Base-by-base conservation (phyloP, 306 rosid species). In the Corylus heterophylla region DNA sequence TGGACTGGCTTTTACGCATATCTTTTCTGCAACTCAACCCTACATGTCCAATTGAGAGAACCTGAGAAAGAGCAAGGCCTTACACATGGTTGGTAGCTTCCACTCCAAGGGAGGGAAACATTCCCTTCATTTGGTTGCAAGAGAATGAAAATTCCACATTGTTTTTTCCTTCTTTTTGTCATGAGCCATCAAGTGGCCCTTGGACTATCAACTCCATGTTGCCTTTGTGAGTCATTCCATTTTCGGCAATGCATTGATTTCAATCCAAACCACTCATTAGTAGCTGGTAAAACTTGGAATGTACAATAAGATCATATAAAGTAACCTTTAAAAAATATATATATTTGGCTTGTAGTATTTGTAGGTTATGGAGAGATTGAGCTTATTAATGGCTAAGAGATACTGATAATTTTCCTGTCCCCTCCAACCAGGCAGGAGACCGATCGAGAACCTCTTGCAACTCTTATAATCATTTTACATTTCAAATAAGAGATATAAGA, bases 11-110 rank as follows among this genome's bases (percentile, higher is more conserved):
- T 81, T 80, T n/a, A 48, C 78, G 37, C 78, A 72, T 75, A 75
- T 78, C 85, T 85, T 85, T 71, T 49, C 12, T 27, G 70, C 54
- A 76, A 78, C 80, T 85, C 88, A 78, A 74, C 76, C 64, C 76
- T 73, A 13, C 56, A 75, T 63, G 71, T 62, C 45, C 55, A 67
- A 59, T 18, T 20, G 48, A 80, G 73, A 71, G 17, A 63, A 25
- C 11, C 14, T 64, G 45, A 74, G 73, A 68, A 51, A 29, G 12
- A 67, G n/a, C 55, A 83, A 1, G 0, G 16, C 35, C 29, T 58
- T 7, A 8, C n/a, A 16, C n/a, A 16, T 13, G 13, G 25, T 14
- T 6, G 66, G 35, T 59, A 74, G 80, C 76, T 78, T 75, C 50
- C 78, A 25, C 55, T 70, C 35, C 45, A 75, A 79, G 83, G 51